These are phyloP conservation scores for Aspergillus pseudoviridinutans DNA, from an alignment of 2,329 filamentous ascomycete species.

Conservation along the genomic window DNA sequence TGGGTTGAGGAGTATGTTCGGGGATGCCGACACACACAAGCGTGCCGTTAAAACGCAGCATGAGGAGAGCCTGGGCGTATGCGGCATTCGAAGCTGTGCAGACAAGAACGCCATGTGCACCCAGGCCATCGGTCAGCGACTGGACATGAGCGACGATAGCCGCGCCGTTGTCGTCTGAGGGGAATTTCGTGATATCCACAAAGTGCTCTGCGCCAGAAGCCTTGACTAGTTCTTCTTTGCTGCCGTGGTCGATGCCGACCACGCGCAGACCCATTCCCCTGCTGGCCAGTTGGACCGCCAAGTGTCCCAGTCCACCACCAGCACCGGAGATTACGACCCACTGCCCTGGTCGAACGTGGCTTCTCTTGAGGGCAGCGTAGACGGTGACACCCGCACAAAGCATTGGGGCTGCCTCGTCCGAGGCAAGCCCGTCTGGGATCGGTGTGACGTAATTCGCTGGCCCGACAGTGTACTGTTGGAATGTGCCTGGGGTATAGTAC, in stretches of 20 bases:
- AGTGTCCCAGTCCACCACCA: constrained; percentile 62
- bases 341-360: constrained; percentile 55
- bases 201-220: constrained; percentile 64
- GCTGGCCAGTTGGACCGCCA: constrained; percentile 58
- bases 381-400: constrained; percentile 65
- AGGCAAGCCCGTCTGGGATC: constrained; percentile 59
- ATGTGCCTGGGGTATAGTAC: constrained; percentile 68
- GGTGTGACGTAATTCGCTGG: constrained; percentile 67
- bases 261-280: constrained; percentile 61
- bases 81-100: constrained; percentile 49
- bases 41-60: constrained; percentile 49
- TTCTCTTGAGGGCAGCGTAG: constrained; percentile 63
- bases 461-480: constrained; percentile 64
- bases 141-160: constrained; percentile 54
- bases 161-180: constrained; percentile 43
- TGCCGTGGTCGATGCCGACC: constrained; percentile 62
- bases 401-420: constrained; percentile 61
- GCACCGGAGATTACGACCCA: constrained; percentile 59
- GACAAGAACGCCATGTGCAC: constrained; percentile 59
- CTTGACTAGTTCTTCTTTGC: constrained; percentile 56
- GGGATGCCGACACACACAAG: constrained; percentile 53
- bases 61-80: constrained; percentile 47
- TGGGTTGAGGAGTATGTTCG: constrained; percentile 42
- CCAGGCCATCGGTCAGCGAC: constrained; percentile 54
- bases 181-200: constrained; percentile 56